These are phyloP conservation scores for Abrus precatorius DNA, from an alignment of 306 rosid species.

Conservation along the genomic window DNA sequence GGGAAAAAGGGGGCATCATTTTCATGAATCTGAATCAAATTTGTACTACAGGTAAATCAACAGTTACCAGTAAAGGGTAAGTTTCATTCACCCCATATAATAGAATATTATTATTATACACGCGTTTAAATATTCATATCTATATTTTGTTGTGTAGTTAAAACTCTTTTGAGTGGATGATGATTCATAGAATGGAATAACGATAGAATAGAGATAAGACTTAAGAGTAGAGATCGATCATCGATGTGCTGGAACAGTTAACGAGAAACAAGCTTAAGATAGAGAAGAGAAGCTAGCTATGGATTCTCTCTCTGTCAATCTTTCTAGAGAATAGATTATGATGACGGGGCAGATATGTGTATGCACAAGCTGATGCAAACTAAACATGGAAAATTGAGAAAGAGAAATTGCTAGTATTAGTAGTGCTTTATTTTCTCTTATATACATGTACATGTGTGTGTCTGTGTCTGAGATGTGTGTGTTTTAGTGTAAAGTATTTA, in stretches of 20 bases:
- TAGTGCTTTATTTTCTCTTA: neutral
- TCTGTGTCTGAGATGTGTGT: neutral
- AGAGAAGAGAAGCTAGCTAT: constrained; percentile 41
- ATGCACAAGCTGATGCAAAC: constrained; percentile 46
- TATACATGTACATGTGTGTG: neutral
- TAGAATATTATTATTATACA: no score
- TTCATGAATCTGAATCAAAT: constrained; percentile 50
- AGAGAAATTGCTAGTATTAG: neutral
- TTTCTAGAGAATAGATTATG: constrained; percentile 46
- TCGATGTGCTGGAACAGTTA: constrained; percentile 54
- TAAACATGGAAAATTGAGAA: constrained; percentile 49
- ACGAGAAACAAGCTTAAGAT: constrained; percentile 48
- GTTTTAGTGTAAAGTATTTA: constrained; percentile 61
- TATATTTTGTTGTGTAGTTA: constrained; percentile 53
- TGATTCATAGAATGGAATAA: neutral
- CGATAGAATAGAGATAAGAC: neutral
- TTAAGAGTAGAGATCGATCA: neutral
- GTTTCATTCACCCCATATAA: constrained; percentile 15
- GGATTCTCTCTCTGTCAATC: constrained; percentile 41
- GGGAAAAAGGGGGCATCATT: constrained; percentile 44
- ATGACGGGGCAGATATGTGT: constrained; percentile 47
- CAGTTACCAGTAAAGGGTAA: constrained; percentile 38
- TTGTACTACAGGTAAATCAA: constrained; percentile 48
- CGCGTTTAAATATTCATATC: no score
- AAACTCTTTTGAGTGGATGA: neutral